Evolutionary conservation across 768 basidiomycete genomes (phyloP), one percentile per base, ranked within the genome.

Genomic region (Agaricus sinodeliciosus): DNA sequence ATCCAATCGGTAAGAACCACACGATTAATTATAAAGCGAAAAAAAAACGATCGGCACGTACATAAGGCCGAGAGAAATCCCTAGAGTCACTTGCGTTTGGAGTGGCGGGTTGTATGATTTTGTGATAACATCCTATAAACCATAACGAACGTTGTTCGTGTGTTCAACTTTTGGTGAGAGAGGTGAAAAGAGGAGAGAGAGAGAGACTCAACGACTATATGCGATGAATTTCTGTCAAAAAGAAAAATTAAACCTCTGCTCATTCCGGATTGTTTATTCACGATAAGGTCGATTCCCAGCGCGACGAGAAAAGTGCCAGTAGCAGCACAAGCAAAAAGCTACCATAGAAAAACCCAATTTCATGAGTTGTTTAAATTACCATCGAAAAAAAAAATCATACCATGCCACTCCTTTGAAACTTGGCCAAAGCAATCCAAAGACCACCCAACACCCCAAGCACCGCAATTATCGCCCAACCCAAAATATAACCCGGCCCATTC

Each of bases 161-260:
- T 28, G 28, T 28, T 28, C 9, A 8, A 8, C 11, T 19, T 39
- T 15, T 44, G 22, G 47, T 55, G 18, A 54, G 44, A 43, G 28
- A 35, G 15, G 22, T 31, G 22, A 26, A 8, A 44, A 25, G n/a
- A 48, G 46, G 18, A 39, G 51, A 6, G 19, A 16, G 44, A 13
- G 54, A 48, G 11, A 41, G 16, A 47, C 79, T 53, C 55, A 22
- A 85, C 82, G 54, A 73, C 67, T 48, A 70, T 63, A 65, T 87
- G 85, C 25, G 76, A 72, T 9, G 69, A 60, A 58, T 87, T 87
- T 41, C 78, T 70, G 60, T 87, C 85, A 55, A 85, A 74, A 12
- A 87, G 70, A 58, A 73, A 78, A 18, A 85, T 74, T 27, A 87
- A 69, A 2, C 84, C 85, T 18, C 76, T 67, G 58, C 83, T 82